phyloP scores from a whole-genome alignment of 805 yeast species.

The Candida maltosa region DNA sequence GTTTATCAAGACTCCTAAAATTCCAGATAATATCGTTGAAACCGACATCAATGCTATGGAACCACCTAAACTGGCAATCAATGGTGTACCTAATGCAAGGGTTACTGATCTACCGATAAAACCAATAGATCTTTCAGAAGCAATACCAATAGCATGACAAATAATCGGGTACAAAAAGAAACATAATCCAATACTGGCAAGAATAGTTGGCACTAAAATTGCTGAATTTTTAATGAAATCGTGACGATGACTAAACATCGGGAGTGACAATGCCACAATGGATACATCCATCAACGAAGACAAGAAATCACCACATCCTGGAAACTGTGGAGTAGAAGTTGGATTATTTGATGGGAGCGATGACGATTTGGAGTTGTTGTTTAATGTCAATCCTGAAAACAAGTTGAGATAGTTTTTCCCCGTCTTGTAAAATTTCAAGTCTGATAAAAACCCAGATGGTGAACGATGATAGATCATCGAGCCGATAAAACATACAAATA shows the following conservation, averaged over 20 bases:
- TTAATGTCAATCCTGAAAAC: constrained; percentile 39
- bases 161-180: constrained; percentile 71
- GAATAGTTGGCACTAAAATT: constrained; percentile 56
- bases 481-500: constrained; percentile 60
- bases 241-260: constrained; percentile 70
- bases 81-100: constrained; percentile 74
- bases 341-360: constrained; percentile 12
- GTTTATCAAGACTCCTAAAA: constrained; percentile 67
- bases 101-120: constrained; percentile 80
- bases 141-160: constrained; percentile 63
- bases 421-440: constrained; percentile 58
- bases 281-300: constrained; percentile 71
- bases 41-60: constrained; percentile 73
- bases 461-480: constrained; percentile 46
- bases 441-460: constrained; percentile 48
- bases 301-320: constrained; percentile 77
- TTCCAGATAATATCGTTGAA: constrained; percentile 73
- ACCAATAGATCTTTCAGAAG: constrained; percentile 60
- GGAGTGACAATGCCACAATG: constrained; percentile 70
- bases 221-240: constrained; percentile 61
- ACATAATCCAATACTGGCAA: constrained; percentile 52
- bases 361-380: constrained; percentile 23
- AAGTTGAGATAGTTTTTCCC: constrained; percentile 63
- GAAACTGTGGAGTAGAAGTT: constrained; percentile 45
- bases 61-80: constrained; percentile 64